Base-by-base conservation (phyloP, 441 rosid species). In the Daphne laureola region DNA sequence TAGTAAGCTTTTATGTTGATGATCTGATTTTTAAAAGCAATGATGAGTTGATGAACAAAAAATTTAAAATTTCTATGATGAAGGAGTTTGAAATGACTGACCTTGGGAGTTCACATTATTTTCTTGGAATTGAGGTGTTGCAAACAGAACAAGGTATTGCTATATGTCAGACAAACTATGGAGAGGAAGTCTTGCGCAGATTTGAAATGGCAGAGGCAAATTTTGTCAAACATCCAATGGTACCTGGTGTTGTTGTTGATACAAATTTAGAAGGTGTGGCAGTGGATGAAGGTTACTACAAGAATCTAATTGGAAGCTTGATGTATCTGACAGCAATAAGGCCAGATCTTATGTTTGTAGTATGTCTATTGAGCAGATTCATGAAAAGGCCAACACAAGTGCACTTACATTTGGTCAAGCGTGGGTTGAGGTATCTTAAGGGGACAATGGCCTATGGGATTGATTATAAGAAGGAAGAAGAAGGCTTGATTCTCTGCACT, bases 351-450 rank as follows among this genome's bases (percentile, higher is more conserved):
- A n/a, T 40, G 45, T 53, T 35, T 40, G 45, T 7, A 15, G 25
- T 35, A 8, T 14, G 45, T 53, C 45, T 35, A n/a, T 35, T 40
- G 14, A 35, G 57, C 4, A 53, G 57, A 17, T 53, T n/a, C 26
- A 35, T 53, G 45, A 46, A 53, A 1, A 3, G 25, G 2, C 57
- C 46, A 8, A 53, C 21, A 3, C n/a, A 35, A 38, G n/a, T 40
- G 14, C 45, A 38, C 40, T 53, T 35, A 5, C 36, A 15, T 15
- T 16, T n/a, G 40, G 11, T 26, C 15, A 35, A 35, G 46, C 36
- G 44, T 4, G 9, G 36, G 14, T 27, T 53, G 16, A 14, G 57
- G 21, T 53, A 53, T n/a, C 12, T 35, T 7, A 35, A 53, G 11
- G 57, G 57, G 7, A 53, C 45, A 8, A 53, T 40, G 8, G 36